Conservation (phyloP, 23 red algal genomes). For the Gracilaria caudata region DNA sequence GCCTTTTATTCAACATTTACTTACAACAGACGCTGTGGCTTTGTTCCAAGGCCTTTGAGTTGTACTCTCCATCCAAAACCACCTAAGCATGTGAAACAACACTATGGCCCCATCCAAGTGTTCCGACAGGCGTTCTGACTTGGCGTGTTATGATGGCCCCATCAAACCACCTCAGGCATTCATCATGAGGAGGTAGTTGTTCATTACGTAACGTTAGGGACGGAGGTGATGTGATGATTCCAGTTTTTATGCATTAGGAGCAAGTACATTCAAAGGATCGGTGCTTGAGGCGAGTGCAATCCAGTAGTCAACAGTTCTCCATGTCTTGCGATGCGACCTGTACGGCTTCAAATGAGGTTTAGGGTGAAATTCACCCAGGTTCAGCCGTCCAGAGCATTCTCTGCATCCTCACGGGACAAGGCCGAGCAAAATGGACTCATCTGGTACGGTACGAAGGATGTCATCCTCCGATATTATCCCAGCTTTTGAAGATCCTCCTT, state of each 20-base stretch:
- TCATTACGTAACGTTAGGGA: not conserved
- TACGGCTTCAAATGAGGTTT: not conserved
- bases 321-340: not conserved
- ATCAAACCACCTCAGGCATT: not conserved
- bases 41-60: not conserved
- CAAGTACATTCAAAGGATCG: not conserved
- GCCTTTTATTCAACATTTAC: not conserved
- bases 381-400: not conserved
- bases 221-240: not conserved
- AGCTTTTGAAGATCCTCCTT: constrained; percentile 45
- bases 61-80: not conserved
- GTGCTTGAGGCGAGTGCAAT: not conserved
- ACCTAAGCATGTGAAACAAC: not conserved
- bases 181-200: not conserved
- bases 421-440: not conserved
- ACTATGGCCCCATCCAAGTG: not conserved
- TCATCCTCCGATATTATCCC: constrained; percentile 29
- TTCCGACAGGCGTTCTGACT: not conserved
- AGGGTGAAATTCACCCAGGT: not conserved
- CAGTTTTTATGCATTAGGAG: not conserved
- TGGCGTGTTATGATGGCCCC: not conserved
- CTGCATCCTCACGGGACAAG: not conserved
- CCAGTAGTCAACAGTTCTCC: not conserved
- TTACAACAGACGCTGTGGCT: not conserved
- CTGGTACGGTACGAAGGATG: not conserved